phyloP scores from a whole-genome alignment of 2,329 filamentous ascomycete species.

The Stagonosporopsis vannaccii region DNA sequence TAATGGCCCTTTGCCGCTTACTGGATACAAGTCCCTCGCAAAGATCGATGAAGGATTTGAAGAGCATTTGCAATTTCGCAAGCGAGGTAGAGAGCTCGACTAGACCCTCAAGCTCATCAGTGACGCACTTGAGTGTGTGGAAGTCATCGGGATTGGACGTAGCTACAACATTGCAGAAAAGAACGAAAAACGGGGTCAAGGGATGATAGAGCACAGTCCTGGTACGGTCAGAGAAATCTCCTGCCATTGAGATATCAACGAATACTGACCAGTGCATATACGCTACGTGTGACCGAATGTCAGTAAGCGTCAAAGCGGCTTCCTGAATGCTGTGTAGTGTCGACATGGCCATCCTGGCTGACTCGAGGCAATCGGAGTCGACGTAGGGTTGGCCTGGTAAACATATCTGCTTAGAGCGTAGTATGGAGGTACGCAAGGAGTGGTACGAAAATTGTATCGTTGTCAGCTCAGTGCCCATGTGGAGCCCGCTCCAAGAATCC shows the following conservation, averaged over 20 bases:
- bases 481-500: slow-evolving; percentile 25
- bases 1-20: neutral
- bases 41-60: slow-evolving; percentile 24
- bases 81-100: slow-evolving; percentile 13
- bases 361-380: slow-evolving; percentile 20
- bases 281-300: slow-evolving; percentile 22
- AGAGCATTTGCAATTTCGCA: slow-evolving; percentile 19
- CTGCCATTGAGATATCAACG: no score
- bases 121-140: slow-evolving; percentile 21
- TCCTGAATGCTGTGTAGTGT: slow-evolving; percentile 25
- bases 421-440: slow-evolving; percentile 28
- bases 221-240: neutral
- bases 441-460: slow-evolving; percentile 34
- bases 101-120: slow-evolving; percentile 24
- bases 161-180: slow-evolving; percentile 32
- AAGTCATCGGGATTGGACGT: slow-evolving; percentile 25
- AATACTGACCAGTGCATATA: slow-evolving; percentile 29
- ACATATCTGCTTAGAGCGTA: slow-evolving; percentile 29
- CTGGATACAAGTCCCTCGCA: slow-evolving; percentile 18
- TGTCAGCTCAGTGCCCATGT: slow-evolving; percentile 24
- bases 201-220: slow-evolving; percentile 34
- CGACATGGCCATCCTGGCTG: slow-evolving; percentile 27
- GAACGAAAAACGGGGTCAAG: slow-evolving; percentile 30
- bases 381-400: slow-evolving; percentile 17
- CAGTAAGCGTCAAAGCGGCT: slow-evolving; percentile 12